Evolutionary conservation across 148 eudicot genomes (phyloP).

Genomic region (Diospyros kaki): DNA sequence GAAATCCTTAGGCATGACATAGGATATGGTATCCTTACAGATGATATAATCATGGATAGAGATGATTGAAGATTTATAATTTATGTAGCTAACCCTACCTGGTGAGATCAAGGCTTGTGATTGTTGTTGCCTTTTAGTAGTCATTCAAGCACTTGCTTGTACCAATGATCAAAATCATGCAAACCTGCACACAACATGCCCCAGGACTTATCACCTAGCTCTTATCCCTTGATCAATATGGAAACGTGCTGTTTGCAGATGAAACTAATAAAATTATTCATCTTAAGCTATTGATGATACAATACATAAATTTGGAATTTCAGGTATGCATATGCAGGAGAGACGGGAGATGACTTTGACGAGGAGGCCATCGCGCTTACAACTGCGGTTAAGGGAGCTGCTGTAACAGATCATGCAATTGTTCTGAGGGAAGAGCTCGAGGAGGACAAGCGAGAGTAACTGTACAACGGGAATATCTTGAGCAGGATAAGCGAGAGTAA

Average conservation of each 20-base stretch:
- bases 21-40: too few relatives aligned
- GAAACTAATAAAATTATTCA: not conserved
- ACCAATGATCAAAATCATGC: too few relatives aligned
- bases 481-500: slow-evolving; percentile 81
- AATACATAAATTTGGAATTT: slow-evolving; percentile 13
- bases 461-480: slow-evolving; percentile 48
- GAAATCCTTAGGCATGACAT: too few relatives aligned
- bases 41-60: too few relatives aligned
- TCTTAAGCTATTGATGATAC: not conserved
- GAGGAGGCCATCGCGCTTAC: slow-evolving; percentile 86
- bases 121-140: too few relatives aligned
- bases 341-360: slow-evolving; percentile 73
- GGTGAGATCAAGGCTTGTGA: too few relatives aligned
- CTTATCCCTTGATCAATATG: not conserved
- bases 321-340: slow-evolving; percentile 82
- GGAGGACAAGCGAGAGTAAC: slow-evolving; percentile 78
- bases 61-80: too few relatives aligned
- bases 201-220: not conserved
- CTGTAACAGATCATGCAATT: slow-evolving; percentile 53
- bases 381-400: slow-evolving; percentile 45
- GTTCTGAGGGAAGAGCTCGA: slow-evolving; percentile 66
- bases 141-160: too few relatives aligned
- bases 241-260: not conserved
- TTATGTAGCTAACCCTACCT: too few relatives aligned
- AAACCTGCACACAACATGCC: not conserved